A percentile compares a stretch with the other conserved stretches of the same genome.
These are phyloP conservation scores for Trichoderma gracile DNA, from an alignment of 2,329 filamentous ascomycete species.

Conservation along the genomic window DNA sequence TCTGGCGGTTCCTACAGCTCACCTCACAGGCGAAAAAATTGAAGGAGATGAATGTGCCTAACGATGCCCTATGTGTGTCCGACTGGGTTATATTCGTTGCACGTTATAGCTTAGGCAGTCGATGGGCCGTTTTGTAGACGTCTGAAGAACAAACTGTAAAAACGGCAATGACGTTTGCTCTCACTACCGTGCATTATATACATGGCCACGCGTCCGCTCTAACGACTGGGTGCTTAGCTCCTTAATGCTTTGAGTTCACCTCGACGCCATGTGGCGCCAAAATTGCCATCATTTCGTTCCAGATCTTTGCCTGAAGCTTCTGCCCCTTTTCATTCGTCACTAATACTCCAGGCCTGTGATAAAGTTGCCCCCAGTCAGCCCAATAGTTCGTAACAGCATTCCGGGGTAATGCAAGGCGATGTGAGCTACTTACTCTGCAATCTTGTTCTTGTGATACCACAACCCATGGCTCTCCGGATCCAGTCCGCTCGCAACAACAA, in stretches of 20 bases:
- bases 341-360: neutral
- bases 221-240: too few relatives aligned
- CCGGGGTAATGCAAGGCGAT: neutral
- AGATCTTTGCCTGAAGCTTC: conserved; percentile 10
- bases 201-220: too few relatives aligned
- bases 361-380: neutral
- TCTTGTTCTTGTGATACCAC: conserved; percentile 2
- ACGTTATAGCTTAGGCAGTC: too few relatives aligned
- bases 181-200: too few relatives aligned
- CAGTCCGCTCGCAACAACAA: conserved; percentile 3
- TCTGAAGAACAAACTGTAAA: too few relatives aligned
- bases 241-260: neutral
- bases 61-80: too few relatives aligned
- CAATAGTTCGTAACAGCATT: neutral
- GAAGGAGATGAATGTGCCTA: too few relatives aligned
- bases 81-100: too few relatives aligned
- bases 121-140: too few relatives aligned
- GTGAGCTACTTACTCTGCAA: conserved; percentile 9
- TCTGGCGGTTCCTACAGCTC: too few relatives aligned
- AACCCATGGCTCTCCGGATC: conserved; percentile 5
- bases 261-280: conserved; percentile 9
- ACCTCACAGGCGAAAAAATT: too few relatives aligned
- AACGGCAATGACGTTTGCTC: too few relatives aligned
- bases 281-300: neutral
- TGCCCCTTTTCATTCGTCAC: conserved; percentile 1